These are phyloP conservation scores for Hordeum vulgare DNA, from an alignment of 176 grass and related monocot species.

Conservation along the genomic window DNA sequence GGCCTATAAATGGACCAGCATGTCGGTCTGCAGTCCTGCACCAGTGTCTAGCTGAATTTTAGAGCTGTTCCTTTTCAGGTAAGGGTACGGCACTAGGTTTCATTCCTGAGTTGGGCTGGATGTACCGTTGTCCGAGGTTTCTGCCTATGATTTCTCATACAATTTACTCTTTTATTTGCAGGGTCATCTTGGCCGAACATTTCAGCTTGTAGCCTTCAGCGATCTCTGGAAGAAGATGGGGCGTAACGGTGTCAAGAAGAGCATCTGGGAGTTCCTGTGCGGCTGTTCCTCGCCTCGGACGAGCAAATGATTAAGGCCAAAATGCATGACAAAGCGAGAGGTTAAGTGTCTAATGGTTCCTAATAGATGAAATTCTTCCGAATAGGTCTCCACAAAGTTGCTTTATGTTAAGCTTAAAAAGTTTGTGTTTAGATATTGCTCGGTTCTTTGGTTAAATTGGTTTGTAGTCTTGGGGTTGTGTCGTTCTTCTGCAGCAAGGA, in stretches of 20 bases:
- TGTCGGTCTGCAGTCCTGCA: not conserved
- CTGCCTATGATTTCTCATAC: not conserved
- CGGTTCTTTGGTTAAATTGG: constrained; percentile 5
- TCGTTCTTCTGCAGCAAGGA: not conserved
- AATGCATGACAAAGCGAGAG: not conserved
- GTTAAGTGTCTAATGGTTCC: not conserved
- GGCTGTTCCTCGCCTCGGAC: constrained; percentile 19
- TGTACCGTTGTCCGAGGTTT: not conserved
- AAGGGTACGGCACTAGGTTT: not conserved
- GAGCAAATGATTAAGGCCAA: not conserved
- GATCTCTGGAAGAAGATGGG: constrained; percentile 5
- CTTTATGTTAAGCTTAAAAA: not conserved
- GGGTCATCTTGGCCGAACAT: not conserved
- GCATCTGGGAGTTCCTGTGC: constrained; percentile 5
- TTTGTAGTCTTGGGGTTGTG: not conserved
- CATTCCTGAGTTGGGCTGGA: not conserved
- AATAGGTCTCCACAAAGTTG: not conserved
- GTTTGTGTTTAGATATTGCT: not conserved
- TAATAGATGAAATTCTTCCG: not conserved
- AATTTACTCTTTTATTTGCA: not conserved
- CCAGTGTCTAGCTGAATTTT: not conserved
- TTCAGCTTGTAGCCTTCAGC: not conserved
- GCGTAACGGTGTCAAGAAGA: constrained; percentile 15
- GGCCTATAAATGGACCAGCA: constrained; percentile 10
- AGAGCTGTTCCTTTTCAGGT: not conserved